phyloP scores from a whole-genome alignment of 768 basidiomycete genomes.

The Psilocybe cubensis region DNA sequence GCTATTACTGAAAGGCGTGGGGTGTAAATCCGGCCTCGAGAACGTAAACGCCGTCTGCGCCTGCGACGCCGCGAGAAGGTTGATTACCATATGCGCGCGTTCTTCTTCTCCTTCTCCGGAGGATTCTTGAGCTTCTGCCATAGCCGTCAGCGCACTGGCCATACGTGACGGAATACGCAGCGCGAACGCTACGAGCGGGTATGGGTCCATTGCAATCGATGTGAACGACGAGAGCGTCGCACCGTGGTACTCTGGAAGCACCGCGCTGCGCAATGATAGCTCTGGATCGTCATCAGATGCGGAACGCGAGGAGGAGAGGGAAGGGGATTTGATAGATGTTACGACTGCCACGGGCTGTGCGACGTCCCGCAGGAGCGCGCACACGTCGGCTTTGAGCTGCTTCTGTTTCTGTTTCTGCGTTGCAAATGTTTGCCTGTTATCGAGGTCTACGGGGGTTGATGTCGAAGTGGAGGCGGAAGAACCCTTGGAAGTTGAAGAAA shows the following conservation, averaged over 20 bases:
- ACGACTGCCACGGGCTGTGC: conserved; percentile 89
- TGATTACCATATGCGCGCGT: conserved; percentile 75
- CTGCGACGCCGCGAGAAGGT: conserved; percentile 76
- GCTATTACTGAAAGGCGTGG: conserved; percentile 52
- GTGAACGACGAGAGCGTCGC: conserved; percentile 94
- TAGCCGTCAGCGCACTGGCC: conserved; percentile 59
- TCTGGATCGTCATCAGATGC: neutral
- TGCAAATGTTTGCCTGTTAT: too few species aligned
- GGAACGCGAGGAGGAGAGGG: neutral
- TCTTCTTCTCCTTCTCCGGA: too few species aligned
- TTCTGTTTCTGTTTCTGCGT: too few species aligned
- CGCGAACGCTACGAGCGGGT: conserved; percentile 88
- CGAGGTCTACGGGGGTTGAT: too few species aligned
- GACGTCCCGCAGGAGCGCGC: conserved; percentile 68
- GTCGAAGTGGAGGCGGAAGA: too few species aligned
- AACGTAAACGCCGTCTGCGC: conserved; percentile 65
- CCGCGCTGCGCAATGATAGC: neutral
- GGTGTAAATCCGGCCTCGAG: conserved; percentile 71
- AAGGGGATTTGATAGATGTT: conserved; percentile 67
- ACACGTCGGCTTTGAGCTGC: conserved; percentile 38
- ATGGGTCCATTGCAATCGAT: conserved; percentile 87
- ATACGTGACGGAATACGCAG: conserved; percentile 89
- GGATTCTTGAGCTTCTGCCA: conserved; percentile 6
- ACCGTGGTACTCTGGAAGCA: conserved; percentile 72
- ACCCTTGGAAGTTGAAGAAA: too few species aligned